Base-by-base conservation (phyloP, 768 basidiomycete genomes). In the Harrya chromipes region DNA sequence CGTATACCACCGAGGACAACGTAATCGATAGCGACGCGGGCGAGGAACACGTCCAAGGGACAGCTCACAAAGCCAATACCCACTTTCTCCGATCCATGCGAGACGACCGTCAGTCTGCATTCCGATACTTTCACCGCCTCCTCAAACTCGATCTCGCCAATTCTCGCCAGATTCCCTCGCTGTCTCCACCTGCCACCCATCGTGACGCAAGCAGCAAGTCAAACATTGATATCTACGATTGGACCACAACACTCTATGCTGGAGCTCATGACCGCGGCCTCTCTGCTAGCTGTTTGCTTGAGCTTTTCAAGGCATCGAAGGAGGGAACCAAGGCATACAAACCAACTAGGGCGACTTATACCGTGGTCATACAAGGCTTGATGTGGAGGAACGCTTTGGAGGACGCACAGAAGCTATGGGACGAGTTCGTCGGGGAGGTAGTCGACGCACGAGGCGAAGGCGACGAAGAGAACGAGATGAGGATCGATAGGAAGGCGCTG, bases 351-450 rank as follows among this genome's bases (percentile, higher is more conserved):
- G 75, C 69, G 0, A 74, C 82, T 0, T 77, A 82, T 56, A 82
- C 80, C 17, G 65, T 80, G 24, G 64, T 82, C 49, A 72, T 87
- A 35, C 74, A 74, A 26, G 83, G 78, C 1, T 66, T 86, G 8
- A 55, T 83, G 12, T 64, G 67, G 11, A 77, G 78, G 40, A 55
- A 67, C 23, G 71, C 73, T 13, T 66, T 63, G 46, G 42, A 59
- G 7, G 60, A 68, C 2, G 83, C 84, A 0, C 58, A 72, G 33
- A 55, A 55, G 2, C 65, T 73, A 21, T 83, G 79, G 79, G 59
- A 69, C 23, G 64, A 69, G 40, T 70, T 82, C 10, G 35, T 63
- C 14, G 17, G 27, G 1, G 49, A 57, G 16, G 60, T 60, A 3
- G 57, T 49, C 23, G 19, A 11, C 4, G 49, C 52, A 16, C 46